Evolutionary conservation across 2,329 filamentous ascomycete species (phyloP), one percentile per base, ranked within the genome.

Genomic region (Zymoseptoria pseudotritici): DNA sequence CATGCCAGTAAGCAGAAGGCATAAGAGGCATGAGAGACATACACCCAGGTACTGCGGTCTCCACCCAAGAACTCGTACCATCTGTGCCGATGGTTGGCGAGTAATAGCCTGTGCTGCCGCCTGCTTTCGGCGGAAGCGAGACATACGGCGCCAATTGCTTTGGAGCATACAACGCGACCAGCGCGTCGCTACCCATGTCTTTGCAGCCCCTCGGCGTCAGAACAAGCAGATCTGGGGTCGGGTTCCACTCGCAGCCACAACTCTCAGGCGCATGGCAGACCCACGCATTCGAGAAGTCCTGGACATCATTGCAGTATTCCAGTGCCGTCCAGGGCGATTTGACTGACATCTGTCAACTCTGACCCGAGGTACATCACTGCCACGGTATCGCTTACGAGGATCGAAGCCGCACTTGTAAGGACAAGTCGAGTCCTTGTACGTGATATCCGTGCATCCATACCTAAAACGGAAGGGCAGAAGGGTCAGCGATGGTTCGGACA

Each of bases 381-480:
- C 22, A 20, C 10, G 8, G 19, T 13, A 46, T n/a, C 8, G 29
- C 63, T 13, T 63, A 70, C 69, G 59, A 3, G 63, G 58, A 56
- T 70, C 65, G 51, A 63, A 70, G 4, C 67, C 68, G 57, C 69
- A 71, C 52, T 72, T 72, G 51, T 64, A 68, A 2, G 69, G 69
- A 60, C 70, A 72, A 1, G 56, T 57, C 19, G 58, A 42, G 55
- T 71, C 69, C 20, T 62, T 46, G 53, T 71, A 72, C 17, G 49
- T 65, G n/a, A 69, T 66, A 57, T 72, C 69, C 1, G 69, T 71
- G 56, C 70, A 72, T n/a, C 69, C 70, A 58, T 63, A 59, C 22
- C 22, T 24, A 5, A 24, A 24, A 24, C 22, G 5, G 22, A 24
- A 24, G 22, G 22, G 5, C 22, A 5, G 22, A 24, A 24, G 22